These are phyloP conservation scores for Harringtonia lauricola DNA, from an alignment of 2,329 filamentous ascomycete species.

Conservation along the genomic window DNA sequence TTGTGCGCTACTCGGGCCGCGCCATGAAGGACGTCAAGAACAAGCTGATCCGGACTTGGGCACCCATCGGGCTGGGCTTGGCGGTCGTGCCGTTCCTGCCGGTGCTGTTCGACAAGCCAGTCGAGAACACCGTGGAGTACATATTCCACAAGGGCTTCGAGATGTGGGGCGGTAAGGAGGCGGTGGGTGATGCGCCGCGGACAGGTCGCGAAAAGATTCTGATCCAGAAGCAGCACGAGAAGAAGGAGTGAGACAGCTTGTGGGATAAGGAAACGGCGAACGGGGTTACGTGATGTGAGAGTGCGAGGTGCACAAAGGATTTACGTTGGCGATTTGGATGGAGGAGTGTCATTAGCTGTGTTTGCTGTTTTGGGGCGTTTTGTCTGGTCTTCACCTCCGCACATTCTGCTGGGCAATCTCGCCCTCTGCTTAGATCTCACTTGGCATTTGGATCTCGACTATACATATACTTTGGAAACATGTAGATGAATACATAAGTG, in stretches of 20 bases:
- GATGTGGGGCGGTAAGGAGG: constrained; percentile 51
- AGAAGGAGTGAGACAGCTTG: constrained; percentile 31
- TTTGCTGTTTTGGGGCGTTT: too few species aligned
- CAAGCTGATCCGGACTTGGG: constrained; percentile 66
- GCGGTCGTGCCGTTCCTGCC: constrained; percentile 75
- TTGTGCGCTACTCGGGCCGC: constrained; percentile 78
- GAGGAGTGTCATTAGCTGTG: too few species aligned
- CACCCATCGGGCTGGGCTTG: constrained; percentile 75
- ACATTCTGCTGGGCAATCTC: too few species aligned
- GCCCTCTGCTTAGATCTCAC: too few species aligned
- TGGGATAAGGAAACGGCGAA: too few species aligned
- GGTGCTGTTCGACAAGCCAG: constrained; percentile 78
- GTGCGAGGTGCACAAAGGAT: too few species aligned
- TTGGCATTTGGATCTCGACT: too few species aligned
- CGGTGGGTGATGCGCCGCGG: constrained; percentile 42
- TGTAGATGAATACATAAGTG: too few species aligned
- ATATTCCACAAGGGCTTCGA: constrained; percentile 75
- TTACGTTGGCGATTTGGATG: too few species aligned
- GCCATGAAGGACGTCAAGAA: constrained; percentile 81
- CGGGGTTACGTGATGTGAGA: constrained; percentile 1
- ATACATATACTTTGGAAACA: too few species aligned
- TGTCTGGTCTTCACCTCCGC: too few species aligned
- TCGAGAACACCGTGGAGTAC: constrained; percentile 88
- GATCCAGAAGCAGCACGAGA: constrained; percentile 27
- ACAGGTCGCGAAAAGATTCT: constrained; percentile 41